Conservation (phyloP, 306 rosid species). For the Vigna angularis region DNA sequence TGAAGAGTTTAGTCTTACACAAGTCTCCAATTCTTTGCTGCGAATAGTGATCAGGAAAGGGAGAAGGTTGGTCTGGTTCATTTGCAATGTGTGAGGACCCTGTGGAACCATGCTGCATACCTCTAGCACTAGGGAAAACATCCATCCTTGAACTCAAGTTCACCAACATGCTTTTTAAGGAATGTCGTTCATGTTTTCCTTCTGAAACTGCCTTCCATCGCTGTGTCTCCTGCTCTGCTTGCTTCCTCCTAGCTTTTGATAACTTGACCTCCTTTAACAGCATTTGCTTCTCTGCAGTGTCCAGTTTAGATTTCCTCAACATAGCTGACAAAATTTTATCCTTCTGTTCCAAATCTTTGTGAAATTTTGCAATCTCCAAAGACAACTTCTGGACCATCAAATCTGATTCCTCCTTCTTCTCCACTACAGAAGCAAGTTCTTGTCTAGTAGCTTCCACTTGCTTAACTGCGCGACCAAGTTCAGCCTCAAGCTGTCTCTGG, state of each 20-base stretch:
- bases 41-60: conserved; percentile 53
- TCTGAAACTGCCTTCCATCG: conserved; percentile 84
- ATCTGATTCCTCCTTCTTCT: conserved; percentile 85
- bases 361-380: conserved; percentile 69
- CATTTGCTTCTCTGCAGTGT: conserved; percentile 83
- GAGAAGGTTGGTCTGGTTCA: conserved; percentile 55
- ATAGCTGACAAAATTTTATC: conserved; percentile 93
- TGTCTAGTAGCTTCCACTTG: conserved; percentile 74
- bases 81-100: conserved; percentile 60
- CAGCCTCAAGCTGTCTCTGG: conserved; percentile 91
- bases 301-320: conserved; percentile 89
- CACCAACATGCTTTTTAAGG: conserved; percentile 75
- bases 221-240: conserved; percentile 85
- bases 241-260: conserved; percentile 87
- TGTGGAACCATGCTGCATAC: conserved; percentile 50
- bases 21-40: conserved; percentile 58
- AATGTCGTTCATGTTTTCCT: conserved; percentile 78
- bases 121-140: conserved; percentile 55
- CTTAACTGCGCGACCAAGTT: conserved; percentile 66
- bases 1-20: conserved; percentile 57
- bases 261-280: conserved; percentile 81
- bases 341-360: conserved; percentile 90
- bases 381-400: conserved; percentile 76
- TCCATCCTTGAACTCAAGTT: conserved; percentile 70
- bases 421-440: conserved; percentile 64